Evolutionary conservation across 2,329 filamentous ascomycete genomes (phyloP), one percentile per base, ranked within the genome.

Genomic region (Didymella glomerata): DNA sequence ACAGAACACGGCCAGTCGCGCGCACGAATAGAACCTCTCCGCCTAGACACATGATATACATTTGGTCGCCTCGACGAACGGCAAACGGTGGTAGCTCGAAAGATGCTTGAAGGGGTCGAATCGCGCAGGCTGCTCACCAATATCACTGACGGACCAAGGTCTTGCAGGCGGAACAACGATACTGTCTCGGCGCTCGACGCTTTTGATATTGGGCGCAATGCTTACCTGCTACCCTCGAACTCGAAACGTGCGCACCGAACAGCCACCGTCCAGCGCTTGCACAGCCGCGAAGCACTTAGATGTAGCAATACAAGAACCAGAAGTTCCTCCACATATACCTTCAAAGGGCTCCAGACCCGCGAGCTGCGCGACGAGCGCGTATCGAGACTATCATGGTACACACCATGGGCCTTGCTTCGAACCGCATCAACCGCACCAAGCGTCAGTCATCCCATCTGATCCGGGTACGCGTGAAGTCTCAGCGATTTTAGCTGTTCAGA

Each of bases 271-370:
- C 54, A 62, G 71, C 69, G 71, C 69, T 69, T 54, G 64, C 28
- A 45, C 59, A 64, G 64, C 50, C 61, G 65, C 70, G 64, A 63
- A 61, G 61, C 59, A 54, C 54, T 41, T 70, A 73, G 66, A 67
- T 60, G 50, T 68, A 69, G 66, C 66, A 71, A 70, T 66, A 62
- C 65, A 71, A 68, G 67, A 69, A 52, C 66, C 62, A 70, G 57
- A 65, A 63, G 58, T 58, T 63, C 41, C 41, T 44, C 20, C 47
- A 54, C 40, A 41, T n/a, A 38, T 32, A 24, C 25, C 49, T 46
- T 16, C 40, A 32, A 48, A 30, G 25, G 42, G 18, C 49, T 45
- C 48, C 32, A 51, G 27, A 59, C 52, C 46, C 24, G 36, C 60
- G 61, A 68, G 55, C 60, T 54, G 60, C 52, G 53, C 64, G 51